These are phyloP conservation scores for Gossypium trilobum DNA, from an alignment of 441 rosid genomes.

Conservation along the genomic window DNA sequence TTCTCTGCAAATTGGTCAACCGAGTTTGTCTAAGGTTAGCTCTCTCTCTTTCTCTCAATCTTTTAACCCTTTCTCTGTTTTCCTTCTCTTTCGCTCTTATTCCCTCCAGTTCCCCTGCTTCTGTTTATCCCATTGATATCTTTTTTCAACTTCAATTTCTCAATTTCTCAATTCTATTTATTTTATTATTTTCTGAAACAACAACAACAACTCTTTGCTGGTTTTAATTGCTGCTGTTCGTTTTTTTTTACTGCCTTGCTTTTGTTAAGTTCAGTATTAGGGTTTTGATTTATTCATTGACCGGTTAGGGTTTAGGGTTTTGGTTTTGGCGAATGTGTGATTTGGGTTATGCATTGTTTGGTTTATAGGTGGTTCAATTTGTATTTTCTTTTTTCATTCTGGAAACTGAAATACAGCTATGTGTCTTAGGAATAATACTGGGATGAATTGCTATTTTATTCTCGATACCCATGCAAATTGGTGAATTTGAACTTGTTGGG, in stretches of 20 bases:
- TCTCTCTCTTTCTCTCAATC: too few species aligned
- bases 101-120: conserved; percentile 34
- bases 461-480: conserved; percentile 26
- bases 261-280: conserved; percentile 17
- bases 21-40: conserved; percentile 26
- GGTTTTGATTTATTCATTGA: conserved; percentile 38
- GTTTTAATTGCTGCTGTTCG: background rate
- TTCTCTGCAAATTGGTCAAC: conserved; percentile 38
- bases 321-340: conserved; percentile 36
- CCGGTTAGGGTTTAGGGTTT: conserved; percentile 40
- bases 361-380: conserved; percentile 34
- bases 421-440: background rate
- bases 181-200: conserved; percentile 3
- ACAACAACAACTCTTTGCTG: conserved; percentile 15
- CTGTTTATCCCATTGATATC: conserved; percentile 38
- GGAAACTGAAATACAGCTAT: conserved; percentile 36
- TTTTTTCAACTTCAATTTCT: conserved; percentile 23
- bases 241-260: background rate
- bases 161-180: conserved; percentile 20
- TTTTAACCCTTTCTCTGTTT: too few species aligned
- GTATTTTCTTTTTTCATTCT: conserved; percentile 21
- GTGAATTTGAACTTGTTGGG: conserved; percentile 29
- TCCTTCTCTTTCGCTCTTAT: background rate
- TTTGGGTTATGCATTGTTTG: conserved; percentile 50
- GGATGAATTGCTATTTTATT: conserved; percentile 8